A percentile compares a stretch with the other conserved stretches of the same genome.
These are phyloP conservation scores for Thinopyrum elongatum DNA, from an alignment of 176 grass and related monocot species.

Conservation along the genomic window DNA sequence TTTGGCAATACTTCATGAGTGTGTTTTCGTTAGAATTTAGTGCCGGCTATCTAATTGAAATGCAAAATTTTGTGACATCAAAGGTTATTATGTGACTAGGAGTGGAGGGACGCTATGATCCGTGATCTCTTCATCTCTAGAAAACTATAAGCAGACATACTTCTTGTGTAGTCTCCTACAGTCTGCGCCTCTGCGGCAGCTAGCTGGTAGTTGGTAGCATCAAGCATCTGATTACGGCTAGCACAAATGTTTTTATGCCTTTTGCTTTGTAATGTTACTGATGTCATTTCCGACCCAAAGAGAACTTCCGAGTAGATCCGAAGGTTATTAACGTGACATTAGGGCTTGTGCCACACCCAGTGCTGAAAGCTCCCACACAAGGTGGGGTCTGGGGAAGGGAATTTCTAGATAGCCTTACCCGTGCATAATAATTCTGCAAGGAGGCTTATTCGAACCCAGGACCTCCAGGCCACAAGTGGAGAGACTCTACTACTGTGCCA, in stretches of 20 bases:
- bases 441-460: too few relatives aligned
- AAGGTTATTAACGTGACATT: too few relatives aligned
- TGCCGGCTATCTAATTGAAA: neutral
- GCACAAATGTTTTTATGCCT: neutral
- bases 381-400: too few relatives aligned
- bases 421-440: too few relatives aligned
- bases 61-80: neutral
- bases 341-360: too few relatives aligned
- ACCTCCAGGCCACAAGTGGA: too few relatives aligned
- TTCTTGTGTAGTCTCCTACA: neutral
- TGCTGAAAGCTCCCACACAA: too few relatives aligned
- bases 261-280: constrained; percentile 19
- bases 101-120: neutral
- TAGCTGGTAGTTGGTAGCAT: neutral
- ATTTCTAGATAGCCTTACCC: too few relatives aligned
- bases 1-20: neutral
- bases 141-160: neutral
- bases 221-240: too few relatives aligned
- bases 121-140: constrained; percentile 6
- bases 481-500: too few relatives aligned
- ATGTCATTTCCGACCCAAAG: constrained; percentile 7
- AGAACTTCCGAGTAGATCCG: too few relatives aligned
- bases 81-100: constrained; percentile 1
- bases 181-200: too few relatives aligned
- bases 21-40: neutral